Evolutionary conservation across 257 asterid species (phyloP).

Genomic region (Forsythia viridissima): DNA sequence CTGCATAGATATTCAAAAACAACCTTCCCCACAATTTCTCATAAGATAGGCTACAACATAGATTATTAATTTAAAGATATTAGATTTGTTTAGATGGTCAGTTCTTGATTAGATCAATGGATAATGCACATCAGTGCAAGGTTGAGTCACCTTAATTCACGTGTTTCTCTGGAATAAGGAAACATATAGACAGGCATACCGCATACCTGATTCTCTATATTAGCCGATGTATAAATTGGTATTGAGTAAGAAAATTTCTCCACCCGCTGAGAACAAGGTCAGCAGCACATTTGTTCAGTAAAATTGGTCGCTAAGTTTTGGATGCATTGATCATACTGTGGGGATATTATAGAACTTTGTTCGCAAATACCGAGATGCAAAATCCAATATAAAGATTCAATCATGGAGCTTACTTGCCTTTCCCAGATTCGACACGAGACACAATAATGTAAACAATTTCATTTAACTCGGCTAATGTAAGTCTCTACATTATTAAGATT

Average conservation of each 20-base stretch:
- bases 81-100: neutral
- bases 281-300: neutral
- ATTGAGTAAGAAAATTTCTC: neutral
- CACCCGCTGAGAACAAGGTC: neutral
- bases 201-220: neutral
- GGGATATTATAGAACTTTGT: too few species aligned
- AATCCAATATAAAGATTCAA: too few species aligned
- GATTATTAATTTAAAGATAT: neutral
- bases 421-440: neutral
- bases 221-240: neutral
- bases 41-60: neutral
- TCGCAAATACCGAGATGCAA: too few species aligned
- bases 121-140: neutral
- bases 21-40: neutral
- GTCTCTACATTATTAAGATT: neutral
- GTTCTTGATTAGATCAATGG: neutral
- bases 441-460: neutral
- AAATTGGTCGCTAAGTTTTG: too few species aligned
- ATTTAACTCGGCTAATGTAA: neutral
- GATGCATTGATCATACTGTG: too few species aligned
- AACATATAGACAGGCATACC: neutral
- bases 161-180: neutral
- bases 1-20: neutral
- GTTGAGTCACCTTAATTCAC: neutral
- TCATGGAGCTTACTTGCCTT: too few species aligned